These are phyloP conservation scores for Volvox reticuliferus DNA, from an alignment of 139 green algal genomes.

Conservation along the genomic window DNA sequence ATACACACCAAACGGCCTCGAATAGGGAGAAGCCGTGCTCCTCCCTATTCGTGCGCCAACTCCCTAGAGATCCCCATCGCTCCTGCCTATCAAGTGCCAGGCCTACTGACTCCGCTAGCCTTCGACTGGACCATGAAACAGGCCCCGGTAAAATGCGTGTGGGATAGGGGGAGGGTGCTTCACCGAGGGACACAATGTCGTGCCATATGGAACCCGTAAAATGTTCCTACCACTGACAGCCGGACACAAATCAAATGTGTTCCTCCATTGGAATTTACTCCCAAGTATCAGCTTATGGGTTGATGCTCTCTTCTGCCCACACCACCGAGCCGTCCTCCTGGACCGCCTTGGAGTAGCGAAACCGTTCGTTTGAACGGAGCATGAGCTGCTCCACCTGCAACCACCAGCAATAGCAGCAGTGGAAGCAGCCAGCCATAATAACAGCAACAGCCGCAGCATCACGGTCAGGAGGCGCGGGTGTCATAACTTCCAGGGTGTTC, in stretches of 20 bases:
- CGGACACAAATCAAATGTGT: neutral
- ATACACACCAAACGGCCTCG: no score
- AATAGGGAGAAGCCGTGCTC: no score
- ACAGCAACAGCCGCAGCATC: neutral
- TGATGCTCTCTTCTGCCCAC: constrained; percentile 35
- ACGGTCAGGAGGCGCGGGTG: neutral
- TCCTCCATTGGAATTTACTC: neutral
- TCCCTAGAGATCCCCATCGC: no score
- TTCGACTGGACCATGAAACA: no score
- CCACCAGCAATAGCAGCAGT: neutral
- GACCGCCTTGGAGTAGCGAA: neutral
- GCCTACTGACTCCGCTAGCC: no score
- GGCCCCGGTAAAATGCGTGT: neutral
- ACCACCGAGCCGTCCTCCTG: neutral
- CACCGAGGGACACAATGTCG: neutral
- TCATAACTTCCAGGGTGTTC: no score
- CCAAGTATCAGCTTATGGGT: neutral
- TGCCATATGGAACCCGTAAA: neutral
- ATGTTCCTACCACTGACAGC: neutral
- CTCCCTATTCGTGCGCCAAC: no score
- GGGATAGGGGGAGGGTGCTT: neutral
- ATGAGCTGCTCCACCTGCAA: constrained; percentile 53
- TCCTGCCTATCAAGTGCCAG: no score
- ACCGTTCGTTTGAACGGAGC: constrained; percentile 46
- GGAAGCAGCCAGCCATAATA: neutral